Percentiles rank a stretch among this genome's conserved stretches.
phyloP scores from a whole-genome alignment of 306 rosid species.

The Vicia faba region DNA sequence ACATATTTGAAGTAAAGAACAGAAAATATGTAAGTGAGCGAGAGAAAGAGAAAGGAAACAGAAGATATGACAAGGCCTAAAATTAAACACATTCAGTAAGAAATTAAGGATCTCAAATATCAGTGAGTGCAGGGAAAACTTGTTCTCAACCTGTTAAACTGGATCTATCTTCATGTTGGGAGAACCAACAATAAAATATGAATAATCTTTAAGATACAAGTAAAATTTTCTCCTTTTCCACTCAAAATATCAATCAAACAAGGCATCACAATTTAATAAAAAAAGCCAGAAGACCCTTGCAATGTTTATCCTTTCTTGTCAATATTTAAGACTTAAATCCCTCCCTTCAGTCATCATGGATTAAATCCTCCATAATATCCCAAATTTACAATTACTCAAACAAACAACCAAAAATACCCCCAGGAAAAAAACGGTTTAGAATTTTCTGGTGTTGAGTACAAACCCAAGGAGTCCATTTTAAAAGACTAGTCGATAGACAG shows the following conservation, averaged over 20 bases:
- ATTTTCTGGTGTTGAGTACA: too few species aligned
- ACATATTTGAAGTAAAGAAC: conserved; percentile 43
- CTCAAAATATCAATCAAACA: conserved; percentile 20
- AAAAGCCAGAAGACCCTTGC: background rate
- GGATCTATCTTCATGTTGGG: conserved; percentile 14
- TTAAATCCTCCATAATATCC: background rate
- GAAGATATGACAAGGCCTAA: conserved; percentile 4
- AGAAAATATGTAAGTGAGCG: conserved; percentile 27
- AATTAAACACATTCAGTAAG: conserved; percentile 2
- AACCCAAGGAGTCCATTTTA: too few species aligned
- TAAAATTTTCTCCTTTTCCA: background rate
- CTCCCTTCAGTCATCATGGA: background rate
- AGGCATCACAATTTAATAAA: background rate
- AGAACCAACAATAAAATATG: conserved; percentile 12
- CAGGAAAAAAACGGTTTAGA: too few species aligned
- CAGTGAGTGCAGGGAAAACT: conserved; percentile 17
- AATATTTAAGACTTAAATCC: conserved; percentile 21
- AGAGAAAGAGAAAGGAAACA: conserved; percentile 20
- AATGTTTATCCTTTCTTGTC: background rate
- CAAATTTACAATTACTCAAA: conserved; percentile 25
- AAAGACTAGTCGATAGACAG: too few species aligned
- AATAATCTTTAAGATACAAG: conserved; percentile 5
- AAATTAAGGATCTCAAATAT: conserved; percentile 25
- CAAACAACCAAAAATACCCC: too few species aligned
- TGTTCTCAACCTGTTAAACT: conserved; percentile 2